Conservation (phyloP, 1,284 basidiomycete species). For the Ceratobasidium sp. region DNA sequence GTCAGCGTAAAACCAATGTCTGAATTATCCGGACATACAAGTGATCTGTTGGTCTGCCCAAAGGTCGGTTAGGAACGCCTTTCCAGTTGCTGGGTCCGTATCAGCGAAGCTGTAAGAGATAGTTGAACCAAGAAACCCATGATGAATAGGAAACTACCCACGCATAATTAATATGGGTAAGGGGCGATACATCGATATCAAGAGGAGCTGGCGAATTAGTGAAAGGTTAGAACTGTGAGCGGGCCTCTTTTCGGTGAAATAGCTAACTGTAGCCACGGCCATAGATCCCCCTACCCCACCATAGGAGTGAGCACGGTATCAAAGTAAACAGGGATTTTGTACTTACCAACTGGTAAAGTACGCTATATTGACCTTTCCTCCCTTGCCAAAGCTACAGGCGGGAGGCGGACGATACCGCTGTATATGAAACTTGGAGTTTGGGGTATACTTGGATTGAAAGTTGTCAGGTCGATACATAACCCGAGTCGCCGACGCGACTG, state of each 20-base stretch:
- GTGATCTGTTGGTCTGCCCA: conserved; percentile 65
- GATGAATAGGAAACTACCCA: neutral
- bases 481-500: conserved; percentile 8
- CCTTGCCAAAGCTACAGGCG: conserved; percentile 16
- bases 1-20: neutral
- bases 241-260: too few species aligned
- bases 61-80: conserved; percentile 62
- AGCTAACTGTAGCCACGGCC: conserved; percentile 32
- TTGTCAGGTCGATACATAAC: conserved; percentile 34
- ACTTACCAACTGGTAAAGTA: conserved; percentile 64
- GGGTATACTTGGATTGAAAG: conserved; percentile 3
- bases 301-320: neutral
- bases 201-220: neutral
- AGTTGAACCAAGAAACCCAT: neutral
- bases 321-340: neutral
- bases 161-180: conserved; percentile 42
- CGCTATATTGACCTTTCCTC: conserved; percentile 68
- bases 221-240: neutral
- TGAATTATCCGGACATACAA: neutral
- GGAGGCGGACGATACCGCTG: neutral
- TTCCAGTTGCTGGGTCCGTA: conserved; percentile 62
- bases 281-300: conserved; percentile 28
- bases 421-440: neutral
- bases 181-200: conserved; percentile 8
- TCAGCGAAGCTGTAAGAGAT: conserved; percentile 61